A percentile compares a stretch with the other conserved stretches of the same genome.
These are phyloP conservation scores for Phytophthora chlamydospora DNA, from an alignment of 352 stramenopile species.

Conservation along the genomic window DNA sequence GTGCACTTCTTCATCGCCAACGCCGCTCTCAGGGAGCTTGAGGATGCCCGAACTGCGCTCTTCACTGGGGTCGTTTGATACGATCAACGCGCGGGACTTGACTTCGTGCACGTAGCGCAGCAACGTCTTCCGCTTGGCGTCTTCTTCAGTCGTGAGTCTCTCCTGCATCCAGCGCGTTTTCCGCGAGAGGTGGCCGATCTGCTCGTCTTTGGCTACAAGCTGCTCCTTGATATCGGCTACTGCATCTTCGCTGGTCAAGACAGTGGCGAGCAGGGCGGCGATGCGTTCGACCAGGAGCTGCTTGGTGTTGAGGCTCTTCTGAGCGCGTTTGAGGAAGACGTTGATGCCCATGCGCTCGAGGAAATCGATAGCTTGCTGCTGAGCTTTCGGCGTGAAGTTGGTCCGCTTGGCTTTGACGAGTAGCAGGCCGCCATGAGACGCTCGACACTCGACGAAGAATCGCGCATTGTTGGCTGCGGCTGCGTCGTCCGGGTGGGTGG, in stretches of 20 bases:
- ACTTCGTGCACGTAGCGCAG: conserved; percentile 95
- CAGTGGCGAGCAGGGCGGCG: conserved; percentile 74
- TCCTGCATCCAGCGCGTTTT: conserved; percentile 86
- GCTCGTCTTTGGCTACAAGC: conserved; percentile 68
- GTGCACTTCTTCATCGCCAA: conserved; percentile 96
- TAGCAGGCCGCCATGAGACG: conserved; percentile 83
- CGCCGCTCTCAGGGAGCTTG: conserved; percentile 89
- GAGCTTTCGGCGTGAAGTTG: conserved; percentile 57
- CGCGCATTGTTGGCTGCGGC: conserved; percentile 65
- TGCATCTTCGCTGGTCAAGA: conserved; percentile 81
- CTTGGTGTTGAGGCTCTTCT: conserved; percentile 93
- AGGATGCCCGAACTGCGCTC: conserved; percentile 36
- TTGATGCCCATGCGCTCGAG: conserved; percentile 92
- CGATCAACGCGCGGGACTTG: conserved; percentile 70
- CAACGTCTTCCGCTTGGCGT: conserved; percentile 95
- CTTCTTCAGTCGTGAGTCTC: conserved; percentile 90
- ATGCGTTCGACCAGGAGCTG: conserved; percentile 92
- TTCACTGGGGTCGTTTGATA: conserved; percentile 11
- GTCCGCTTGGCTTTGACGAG: conserved; percentile 93
- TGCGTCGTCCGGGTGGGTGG: conserved; percentile 64
- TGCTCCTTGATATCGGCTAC: conserved; percentile 56
- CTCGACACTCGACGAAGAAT: conserved; percentile 89
- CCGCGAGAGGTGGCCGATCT: conserved; percentile 78
- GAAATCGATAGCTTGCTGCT: conserved; percentile 83
- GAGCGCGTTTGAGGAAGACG: conserved; percentile 92